Evolutionary conservation across 257 asterid genomes (phyloP), one percentile per base, ranked within the genome.

Genomic region (Anisodus tanguticus): DNA sequence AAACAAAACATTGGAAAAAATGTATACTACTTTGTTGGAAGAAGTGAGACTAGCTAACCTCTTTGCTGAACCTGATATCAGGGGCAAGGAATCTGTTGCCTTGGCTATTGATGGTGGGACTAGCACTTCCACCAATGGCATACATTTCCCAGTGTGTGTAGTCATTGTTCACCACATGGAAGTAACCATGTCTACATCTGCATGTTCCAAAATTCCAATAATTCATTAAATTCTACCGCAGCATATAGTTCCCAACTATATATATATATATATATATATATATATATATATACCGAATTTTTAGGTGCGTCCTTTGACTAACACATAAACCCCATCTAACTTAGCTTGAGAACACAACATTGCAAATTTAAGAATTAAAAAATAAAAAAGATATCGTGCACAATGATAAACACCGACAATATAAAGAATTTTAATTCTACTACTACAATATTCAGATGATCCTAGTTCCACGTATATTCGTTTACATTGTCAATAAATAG

Each of bases 121-220:
- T 53, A 13, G 97, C 98, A 83, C 98, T 94, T 76, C 98, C 98
- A 47, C 98, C 98, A 76, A 94, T 91, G 1, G 98, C 98, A 85
- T 94, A 94, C 98, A 94, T 94, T 87, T 91, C 94, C 98, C 98
- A 94, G 31, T 93, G 97, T 3, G 97, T 92, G 84, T 94, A 94
- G 92, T 94, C 97, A 87, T 94, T 94, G 87, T 92, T 93, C 87
- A 94, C 97, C 87, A 94, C 98, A 86, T 94, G 97, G 86, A 94
- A 91, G 70, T 92, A 91, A 1, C 98, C 98, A 88, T 88, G 98
- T 82, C 98, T 91, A 71, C 97, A 93, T 87, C 98, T 94, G 91
- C 83, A 89, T 60, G 9, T 41, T 37, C 22, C 80, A 86, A 66
- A 70, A 31, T 43, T 4, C 57, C 79, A 84, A 16, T 4, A 51